Conservation (phyloP, 306 rosid species). For the Amphicarpaea edgeworthii region DNA sequence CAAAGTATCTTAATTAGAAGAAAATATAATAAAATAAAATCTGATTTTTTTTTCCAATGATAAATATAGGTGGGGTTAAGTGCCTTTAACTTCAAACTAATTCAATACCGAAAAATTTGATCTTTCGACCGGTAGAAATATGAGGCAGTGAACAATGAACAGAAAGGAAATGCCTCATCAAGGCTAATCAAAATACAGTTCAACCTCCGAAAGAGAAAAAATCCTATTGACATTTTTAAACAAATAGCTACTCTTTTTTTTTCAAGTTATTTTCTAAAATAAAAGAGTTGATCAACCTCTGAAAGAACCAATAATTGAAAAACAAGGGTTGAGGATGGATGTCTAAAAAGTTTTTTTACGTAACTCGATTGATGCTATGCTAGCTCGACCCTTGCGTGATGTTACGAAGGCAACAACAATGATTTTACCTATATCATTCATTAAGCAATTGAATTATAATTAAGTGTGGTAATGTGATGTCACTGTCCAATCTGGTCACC, state of each 20-base stretch:
- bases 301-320: no score
- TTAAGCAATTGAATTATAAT: no score
- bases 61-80: neutral
- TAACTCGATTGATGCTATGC: no score
- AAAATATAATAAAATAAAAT: neutral
- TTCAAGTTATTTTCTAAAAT: neutral
- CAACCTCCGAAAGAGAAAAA: neutral
- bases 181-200: neutral
- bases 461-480: neutral
- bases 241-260: neutral
- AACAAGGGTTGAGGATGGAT: neutral
- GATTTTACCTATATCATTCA: no score
- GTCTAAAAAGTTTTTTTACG: no score
- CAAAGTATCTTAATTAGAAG: neutral
- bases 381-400: no score
- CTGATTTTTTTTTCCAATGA: neutral
- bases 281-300: no score
- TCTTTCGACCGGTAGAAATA: neutral
- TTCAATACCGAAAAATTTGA: slow-evolving; percentile 17
- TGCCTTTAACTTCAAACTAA: neutral
- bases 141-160: neutral
- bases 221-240: neutral
- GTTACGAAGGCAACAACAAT: no score
- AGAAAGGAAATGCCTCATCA: neutral
- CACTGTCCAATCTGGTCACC: slow-evolving; percentile 3